Evolutionary conservation across 2,329 filamentous ascomycete genomes (phyloP).

Genomic region (Venturiaceae sp.): DNA sequence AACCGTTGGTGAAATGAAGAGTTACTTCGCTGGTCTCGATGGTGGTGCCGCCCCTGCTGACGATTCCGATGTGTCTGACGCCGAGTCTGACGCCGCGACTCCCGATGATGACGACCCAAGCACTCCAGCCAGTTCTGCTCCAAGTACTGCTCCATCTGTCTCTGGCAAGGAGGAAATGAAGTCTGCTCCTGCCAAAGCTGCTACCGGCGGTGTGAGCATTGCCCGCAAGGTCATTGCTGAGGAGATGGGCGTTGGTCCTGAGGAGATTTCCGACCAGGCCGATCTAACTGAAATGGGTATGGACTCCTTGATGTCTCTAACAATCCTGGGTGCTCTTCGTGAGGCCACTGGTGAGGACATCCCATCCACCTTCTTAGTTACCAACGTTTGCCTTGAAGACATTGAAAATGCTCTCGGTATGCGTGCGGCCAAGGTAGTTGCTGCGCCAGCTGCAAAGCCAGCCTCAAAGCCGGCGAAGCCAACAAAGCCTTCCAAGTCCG

Average conservation of each 20-base stretch:
- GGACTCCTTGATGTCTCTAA: slow-evolving; percentile 44
- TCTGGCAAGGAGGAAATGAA: slow-evolving; percentile 18
- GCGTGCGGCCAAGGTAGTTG: slow-evolving; percentile 27
- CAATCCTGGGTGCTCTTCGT: slow-evolving; percentile 39
- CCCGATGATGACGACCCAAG: slow-evolving; percentile 32
- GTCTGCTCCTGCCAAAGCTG: background rate
- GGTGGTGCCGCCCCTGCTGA: slow-evolving; percentile 27
- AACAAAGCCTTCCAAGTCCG: slow-evolving; percentile 24
- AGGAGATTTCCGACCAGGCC: slow-evolving; percentile 42
- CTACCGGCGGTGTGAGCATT: slow-evolving; percentile 31
- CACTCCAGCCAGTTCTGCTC: slow-evolving; percentile 39
- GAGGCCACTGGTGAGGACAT: slow-evolving; percentile 41
- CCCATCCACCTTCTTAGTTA: slow-evolving; percentile 45
- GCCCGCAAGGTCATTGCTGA: slow-evolving; percentile 40
- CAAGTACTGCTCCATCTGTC: slow-evolving; percentile 29
- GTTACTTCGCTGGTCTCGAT: slow-evolving; percentile 41
- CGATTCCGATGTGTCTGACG: slow-evolving; percentile 30
- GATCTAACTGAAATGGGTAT: slow-evolving; percentile 52
- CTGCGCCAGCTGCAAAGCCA: slow-evolving; percentile 13
- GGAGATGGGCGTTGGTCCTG: slow-evolving; percentile 57
- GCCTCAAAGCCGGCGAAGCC: slow-evolving; percentile 13
- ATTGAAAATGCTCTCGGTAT: slow-evolving; percentile 56
- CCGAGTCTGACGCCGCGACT: slow-evolving; percentile 28
- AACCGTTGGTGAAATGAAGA: slow-evolving; percentile 51
- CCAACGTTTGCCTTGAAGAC: slow-evolving; percentile 53